These are phyloP conservation scores for Aureobasidium subglaciale DNA, from an alignment of 2,329 filamentous ascomycete species.

Conservation along the genomic window DNA sequence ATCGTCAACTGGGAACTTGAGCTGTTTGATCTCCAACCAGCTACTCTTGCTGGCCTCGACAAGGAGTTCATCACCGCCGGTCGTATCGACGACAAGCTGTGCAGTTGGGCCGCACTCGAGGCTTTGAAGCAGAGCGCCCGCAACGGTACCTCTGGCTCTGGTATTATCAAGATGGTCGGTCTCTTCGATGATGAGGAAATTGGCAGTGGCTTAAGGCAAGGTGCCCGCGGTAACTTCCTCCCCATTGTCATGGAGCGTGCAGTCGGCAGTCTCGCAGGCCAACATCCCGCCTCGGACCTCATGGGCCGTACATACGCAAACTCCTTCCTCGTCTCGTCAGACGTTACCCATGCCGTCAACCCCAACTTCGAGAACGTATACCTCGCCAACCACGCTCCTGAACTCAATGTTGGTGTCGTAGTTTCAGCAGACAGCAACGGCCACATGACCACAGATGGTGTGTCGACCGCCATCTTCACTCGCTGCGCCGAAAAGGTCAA, in stretches of 20 bases:
- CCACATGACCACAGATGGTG: conserved; percentile 90
- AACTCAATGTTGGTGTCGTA: conserved; percentile 79
- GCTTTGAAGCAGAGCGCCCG: conserved; percentile 59
- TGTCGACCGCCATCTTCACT: conserved; percentile 73
- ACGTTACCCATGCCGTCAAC: conserved; percentile 90
- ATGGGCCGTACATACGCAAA: conserved; percentile 80
- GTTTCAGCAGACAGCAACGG: conserved; percentile 80
- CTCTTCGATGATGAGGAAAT: conserved; percentile 98
- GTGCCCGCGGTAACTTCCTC: conserved; percentile 83
- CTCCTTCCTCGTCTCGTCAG: conserved; percentile 85
- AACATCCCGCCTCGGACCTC: conserved; percentile 44
- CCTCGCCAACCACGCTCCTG: conserved; percentile 75
- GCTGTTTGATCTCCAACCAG: conserved; percentile 84
- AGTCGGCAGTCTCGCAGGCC: conserved; percentile 57
- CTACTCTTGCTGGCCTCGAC: conserved; percentile 74
- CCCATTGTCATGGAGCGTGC: conserved; percentile 73
- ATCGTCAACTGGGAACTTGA: conserved; percentile 98
- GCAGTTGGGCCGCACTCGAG: conserved; percentile 84
- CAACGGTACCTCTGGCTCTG: conserved; percentile 48
- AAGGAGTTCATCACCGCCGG: conserved; percentile 93
- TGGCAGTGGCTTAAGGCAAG: conserved; percentile 81
- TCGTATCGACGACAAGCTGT: conserved; percentile 95
- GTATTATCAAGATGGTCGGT: conserved; percentile 79
- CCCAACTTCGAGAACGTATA: conserved; percentile 86
- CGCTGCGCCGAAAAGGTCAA: conserved; percentile 68